Conservation (phyloP, 2,329 filamentous ascomycete species). For the Arachnomyces sp. region DNA sequence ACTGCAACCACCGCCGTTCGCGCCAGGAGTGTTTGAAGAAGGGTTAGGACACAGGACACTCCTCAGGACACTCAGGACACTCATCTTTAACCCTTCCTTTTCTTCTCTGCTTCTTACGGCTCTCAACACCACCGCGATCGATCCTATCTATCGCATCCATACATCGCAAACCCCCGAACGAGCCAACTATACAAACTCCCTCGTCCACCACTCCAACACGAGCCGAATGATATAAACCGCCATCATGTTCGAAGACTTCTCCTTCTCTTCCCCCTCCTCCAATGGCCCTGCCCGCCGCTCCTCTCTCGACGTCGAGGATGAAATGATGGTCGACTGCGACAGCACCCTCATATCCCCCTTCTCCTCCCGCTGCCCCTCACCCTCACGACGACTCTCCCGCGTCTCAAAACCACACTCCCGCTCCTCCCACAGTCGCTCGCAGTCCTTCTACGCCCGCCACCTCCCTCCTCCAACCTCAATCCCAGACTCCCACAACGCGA, state of each 20-base stretch:
- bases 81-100: too few species aligned
- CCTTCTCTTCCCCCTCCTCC: constrained; percentile 31
- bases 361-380: constrained; percentile 36
- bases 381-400: constrained; percentile 20
- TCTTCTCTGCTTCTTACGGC: too few species aligned
- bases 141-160: too few species aligned
- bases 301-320: constrained; percentile 25
- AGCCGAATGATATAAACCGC: too few species aligned
- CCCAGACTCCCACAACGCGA: constrained; percentile 34
- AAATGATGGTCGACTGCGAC: constrained; percentile 29
- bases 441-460: constrained; percentile 27
- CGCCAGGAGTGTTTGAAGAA: too few species aligned
- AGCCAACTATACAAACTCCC: too few species aligned
- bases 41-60: too few species aligned
- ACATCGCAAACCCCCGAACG: too few species aligned
- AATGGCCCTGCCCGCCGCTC: constrained; percentile 18
- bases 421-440: constrained; percentile 23
- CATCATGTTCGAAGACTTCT: constrained; percentile 36
- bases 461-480: constrained; percentile 35
- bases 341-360: constrained; percentile 32
- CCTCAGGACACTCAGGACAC: too few species aligned
- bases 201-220: too few species aligned
- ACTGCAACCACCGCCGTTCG: too few species aligned
- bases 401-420: constrained; percentile 20
- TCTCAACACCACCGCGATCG: too few species aligned